Percentiles rank a stretch among this genome's conserved stretches.
Conservation (phyloP, 2,329 filamentous ascomycete species). For the Aspergillus sp. region DNA sequence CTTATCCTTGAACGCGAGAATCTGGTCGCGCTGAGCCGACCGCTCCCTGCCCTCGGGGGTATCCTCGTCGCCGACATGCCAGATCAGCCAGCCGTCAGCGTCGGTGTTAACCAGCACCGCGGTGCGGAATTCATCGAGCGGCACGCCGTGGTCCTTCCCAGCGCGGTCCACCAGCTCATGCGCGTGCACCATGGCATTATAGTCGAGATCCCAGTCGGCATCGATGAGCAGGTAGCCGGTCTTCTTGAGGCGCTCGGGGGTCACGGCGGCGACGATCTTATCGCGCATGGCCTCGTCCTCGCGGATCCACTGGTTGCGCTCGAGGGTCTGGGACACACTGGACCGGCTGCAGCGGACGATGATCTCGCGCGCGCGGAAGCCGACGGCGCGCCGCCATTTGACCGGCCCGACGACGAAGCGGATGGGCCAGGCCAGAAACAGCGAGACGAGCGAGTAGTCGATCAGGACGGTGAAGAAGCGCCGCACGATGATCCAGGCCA, state of each 20-base stretch:
- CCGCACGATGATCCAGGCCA: constrained; percentile 48
- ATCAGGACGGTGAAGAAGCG: constrained; percentile 59
- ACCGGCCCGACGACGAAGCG: constrained; percentile 62
- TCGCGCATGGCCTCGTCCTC: constrained; percentile 48
- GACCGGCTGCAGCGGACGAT: constrained; percentile 65
- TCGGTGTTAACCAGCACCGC: constrained; percentile 61
- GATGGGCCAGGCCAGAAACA: constrained; percentile 64
- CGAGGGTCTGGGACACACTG: constrained; percentile 56
- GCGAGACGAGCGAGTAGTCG: constrained; percentile 60
- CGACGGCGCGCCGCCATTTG: constrained; percentile 62
- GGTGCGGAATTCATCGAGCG: constrained; percentile 59
- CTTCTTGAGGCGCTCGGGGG: constrained; percentile 60
- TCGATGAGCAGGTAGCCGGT: constrained; percentile 84
- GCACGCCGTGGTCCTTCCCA: constrained; percentile 24
- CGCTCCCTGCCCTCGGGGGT: constrained; percentile 30
- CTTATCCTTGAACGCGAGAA: constrained; percentile 70
- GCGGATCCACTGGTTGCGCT: constrained; percentile 36
- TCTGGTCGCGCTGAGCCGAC: constrained; percentile 49
- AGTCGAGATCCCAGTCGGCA: constrained; percentile 79
- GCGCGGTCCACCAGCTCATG: constrained; percentile 54
- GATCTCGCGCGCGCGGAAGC: constrained; percentile 71
- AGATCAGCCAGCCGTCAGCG: constrained; percentile 61
- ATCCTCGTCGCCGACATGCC: constrained; percentile 49
- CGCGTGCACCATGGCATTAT: constrained; percentile 66
- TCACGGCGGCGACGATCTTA: constrained; percentile 59